phyloP scores from a whole-genome alignment of 495 filamentous ascomycete species.

The Amorphotheca resinae region DNA sequence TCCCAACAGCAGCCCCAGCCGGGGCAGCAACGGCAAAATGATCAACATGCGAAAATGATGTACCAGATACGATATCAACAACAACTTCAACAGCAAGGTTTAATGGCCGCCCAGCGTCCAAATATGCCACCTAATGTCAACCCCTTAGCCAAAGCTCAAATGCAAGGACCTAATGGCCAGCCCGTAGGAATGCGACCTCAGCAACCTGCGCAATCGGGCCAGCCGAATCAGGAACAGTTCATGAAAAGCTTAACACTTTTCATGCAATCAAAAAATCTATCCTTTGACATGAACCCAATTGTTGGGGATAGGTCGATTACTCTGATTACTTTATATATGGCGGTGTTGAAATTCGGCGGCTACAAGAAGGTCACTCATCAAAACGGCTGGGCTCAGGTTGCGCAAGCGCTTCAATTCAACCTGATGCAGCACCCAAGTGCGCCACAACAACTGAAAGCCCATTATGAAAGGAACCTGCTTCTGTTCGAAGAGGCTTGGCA shows the following conservation, averaged over 20 bases:
- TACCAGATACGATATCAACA: conserved; percentile 60
- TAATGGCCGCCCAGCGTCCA: conserved; percentile 36
- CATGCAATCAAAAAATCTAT: conserved; percentile 53
- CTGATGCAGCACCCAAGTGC: conserved; percentile 52
- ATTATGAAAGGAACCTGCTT: conserved; percentile 62
- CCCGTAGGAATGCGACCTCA: conserved; percentile 19
- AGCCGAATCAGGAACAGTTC: conserved; percentile 50
- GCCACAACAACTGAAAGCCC: conserved; percentile 50
- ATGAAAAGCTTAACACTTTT: conserved; percentile 59
- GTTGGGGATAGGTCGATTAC: conserved; percentile 59
- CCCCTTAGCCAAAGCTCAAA: conserved; percentile 31
- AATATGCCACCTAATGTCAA: conserved; percentile 33
- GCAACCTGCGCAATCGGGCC: conserved; percentile 10
- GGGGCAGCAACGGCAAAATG: conserved; percentile 22
- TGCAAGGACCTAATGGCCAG: conserved; percentile 24
- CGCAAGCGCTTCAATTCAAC: conserved; percentile 52
- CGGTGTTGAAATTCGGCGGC: conserved; percentile 65
- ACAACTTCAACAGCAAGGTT: conserved; percentile 47
- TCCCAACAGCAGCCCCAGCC: conserved; percentile 36
- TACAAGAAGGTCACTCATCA: conserved; percentile 56
- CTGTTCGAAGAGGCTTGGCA: conserved; percentile 65
- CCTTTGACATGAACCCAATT: conserved; percentile 55
- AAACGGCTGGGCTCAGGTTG: conserved; percentile 61
- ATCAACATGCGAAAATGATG: conserved; percentile 34
- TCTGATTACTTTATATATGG: conserved; percentile 60